A percentile compares a stretch with the other conserved stretches of the same genome.
Evolutionary conservation across 148 eudicot genomes (phyloP).

Genomic region (Vaccinium myrtillus): DNA sequence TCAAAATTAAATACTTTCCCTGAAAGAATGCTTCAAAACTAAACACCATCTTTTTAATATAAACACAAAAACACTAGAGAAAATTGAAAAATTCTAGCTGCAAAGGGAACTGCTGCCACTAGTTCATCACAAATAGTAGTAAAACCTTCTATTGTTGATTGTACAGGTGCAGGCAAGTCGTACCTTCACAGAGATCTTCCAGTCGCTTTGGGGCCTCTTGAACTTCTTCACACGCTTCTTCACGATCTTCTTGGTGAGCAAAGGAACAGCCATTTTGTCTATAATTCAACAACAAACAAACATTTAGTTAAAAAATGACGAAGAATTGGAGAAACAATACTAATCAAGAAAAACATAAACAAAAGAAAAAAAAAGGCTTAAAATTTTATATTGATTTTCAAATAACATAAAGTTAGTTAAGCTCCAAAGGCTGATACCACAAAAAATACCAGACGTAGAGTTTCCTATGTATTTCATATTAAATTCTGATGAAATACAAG

Average conservation of each 20-base stretch:
- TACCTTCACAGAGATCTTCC: conserved; percentile 49
- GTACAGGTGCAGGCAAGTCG: background rate
- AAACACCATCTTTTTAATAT: background rate
- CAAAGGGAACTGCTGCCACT: conserved; percentile 1
- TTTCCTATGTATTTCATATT: background rate
- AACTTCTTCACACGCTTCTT: conserved; percentile 59
- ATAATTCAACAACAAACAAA: background rate
- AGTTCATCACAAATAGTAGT: background rate
- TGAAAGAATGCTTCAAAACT: background rate
- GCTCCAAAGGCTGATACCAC: background rate
- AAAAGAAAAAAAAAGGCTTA: background rate
- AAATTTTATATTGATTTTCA: background rate
- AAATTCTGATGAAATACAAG: background rate
- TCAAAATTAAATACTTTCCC: background rate
- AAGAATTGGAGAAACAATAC: background rate
- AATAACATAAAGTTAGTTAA: background rate
- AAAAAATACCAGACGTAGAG: background rate
- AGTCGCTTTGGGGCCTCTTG: conserved; percentile 51
- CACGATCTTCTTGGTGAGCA: conserved; percentile 50
- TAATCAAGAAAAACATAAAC: background rate
- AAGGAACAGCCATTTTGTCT: conserved; percentile 49
- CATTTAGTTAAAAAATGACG: background rate
- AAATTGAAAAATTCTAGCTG: background rate
- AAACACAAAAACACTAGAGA: background rate
- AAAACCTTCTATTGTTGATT: background rate